These are phyloP conservation scores for Cercophora samala DNA, from an alignment of 495 filamentous ascomycete species.

Conservation along the genomic window DNA sequence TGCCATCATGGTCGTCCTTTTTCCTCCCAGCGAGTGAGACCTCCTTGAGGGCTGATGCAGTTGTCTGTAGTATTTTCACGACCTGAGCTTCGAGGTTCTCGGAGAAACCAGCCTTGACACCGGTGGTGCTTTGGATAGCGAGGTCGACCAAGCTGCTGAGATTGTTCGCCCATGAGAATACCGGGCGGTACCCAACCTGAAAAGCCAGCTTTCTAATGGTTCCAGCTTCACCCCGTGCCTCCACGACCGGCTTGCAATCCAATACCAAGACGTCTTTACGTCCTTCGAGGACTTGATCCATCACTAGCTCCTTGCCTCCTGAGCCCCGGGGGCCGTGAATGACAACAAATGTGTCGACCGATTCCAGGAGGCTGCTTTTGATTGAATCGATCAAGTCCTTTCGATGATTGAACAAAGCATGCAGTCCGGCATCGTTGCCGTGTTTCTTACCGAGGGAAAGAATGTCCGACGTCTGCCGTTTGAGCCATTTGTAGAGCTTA, in stretches of 20 bases:
- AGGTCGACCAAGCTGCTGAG: constrained; percentile 88
- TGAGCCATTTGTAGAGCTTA: constrained; percentile 72
- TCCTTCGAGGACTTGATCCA: constrained; percentile 77
- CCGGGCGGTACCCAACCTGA: constrained; percentile 85
- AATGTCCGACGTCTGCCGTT: constrained; percentile 69
- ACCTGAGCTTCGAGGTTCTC: constrained; percentile 91
- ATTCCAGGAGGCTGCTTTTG: constrained; percentile 81
- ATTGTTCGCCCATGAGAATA: constrained; percentile 96
- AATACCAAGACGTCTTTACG: constrained; percentile 79
- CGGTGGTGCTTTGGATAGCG: constrained; percentile 88
- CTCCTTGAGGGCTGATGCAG: constrained; percentile 71
- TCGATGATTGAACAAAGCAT: constrained; percentile 84
- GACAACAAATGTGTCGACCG: constrained; percentile 87
- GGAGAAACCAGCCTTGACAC: constrained; percentile 90
- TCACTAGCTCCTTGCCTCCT: constrained; percentile 81
- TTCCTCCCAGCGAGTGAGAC: constrained; percentile 66
- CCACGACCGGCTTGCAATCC: constrained; percentile 91
- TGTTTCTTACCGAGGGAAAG: constrained; percentile 49
- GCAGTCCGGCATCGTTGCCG: constrained; percentile 65
- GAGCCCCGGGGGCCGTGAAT: constrained; percentile 89
- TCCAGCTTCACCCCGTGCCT: constrained; percentile 84
- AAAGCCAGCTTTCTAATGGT: constrained; percentile 78
- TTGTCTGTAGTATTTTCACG: constrained; percentile 86
- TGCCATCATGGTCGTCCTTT: constrained; percentile 70
- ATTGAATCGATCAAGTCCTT: constrained; percentile 76